A percentile compares a stretch with the other conserved stretches of the same genome.
phyloP scores from a whole-genome alignment of 257 asterid genomes.

The Eucommia ulmoides region DNA sequence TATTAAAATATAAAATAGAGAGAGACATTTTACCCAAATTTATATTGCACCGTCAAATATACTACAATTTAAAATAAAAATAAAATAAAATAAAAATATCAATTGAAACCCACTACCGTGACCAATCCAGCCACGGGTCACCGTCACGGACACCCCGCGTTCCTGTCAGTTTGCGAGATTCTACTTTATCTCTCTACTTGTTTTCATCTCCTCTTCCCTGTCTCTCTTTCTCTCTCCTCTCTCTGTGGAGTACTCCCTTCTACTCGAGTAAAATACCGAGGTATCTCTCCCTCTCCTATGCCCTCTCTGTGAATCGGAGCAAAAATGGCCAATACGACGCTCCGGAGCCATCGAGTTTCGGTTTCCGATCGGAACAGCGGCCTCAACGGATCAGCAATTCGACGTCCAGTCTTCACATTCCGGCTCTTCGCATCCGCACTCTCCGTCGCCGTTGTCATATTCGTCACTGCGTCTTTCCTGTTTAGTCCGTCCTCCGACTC shows the following conservation, averaged over 20 bases:
- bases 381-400: not conserved
- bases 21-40: too few species aligned
- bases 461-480: slow-evolving; percentile 18
- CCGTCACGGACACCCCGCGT: too few species aligned
- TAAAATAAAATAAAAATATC: too few species aligned
- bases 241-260: not conserved
- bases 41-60: too few species aligned
- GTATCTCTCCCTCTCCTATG: too few species aligned
- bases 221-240: not conserved
- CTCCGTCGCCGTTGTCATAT: slow-evolving; percentile 11
- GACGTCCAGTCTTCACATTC: slow-evolving; percentile 4
- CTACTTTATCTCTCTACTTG: too few species aligned
- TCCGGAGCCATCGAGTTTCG: slow-evolving; percentile 7
- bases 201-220: not conserved
- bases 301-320: not conserved
- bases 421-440: slow-evolving; percentile 18
- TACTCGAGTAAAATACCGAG: too few species aligned
- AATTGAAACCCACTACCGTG: too few species aligned
- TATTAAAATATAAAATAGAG: too few species aligned
- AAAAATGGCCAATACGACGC: slow-evolving; percentile 16
- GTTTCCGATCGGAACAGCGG: slow-evolving; percentile 9
- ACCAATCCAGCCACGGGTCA: too few species aligned
- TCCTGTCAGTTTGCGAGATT: not conserved
- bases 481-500: slow-evolving; percentile 13
- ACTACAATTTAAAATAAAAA: too few species aligned